These are phyloP conservation scores for Calocybe indica DNA, from an alignment of 768 basidiomycete genomes.

Conservation along the genomic window DNA sequence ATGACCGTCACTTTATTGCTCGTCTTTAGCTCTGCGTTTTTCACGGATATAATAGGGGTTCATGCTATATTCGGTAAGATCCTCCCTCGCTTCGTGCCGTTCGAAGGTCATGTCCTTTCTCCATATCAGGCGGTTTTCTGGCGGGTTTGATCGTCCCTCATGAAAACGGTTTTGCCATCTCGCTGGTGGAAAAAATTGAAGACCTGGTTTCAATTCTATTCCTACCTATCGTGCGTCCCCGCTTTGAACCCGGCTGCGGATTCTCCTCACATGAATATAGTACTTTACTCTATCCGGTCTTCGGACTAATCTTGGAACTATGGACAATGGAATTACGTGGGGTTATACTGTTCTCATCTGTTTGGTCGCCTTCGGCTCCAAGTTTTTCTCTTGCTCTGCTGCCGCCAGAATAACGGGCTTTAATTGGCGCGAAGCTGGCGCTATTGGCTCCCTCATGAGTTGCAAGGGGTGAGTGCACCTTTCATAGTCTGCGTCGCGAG, in stretches of 20 bases:
- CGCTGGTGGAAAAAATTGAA: constrained; percentile 80
- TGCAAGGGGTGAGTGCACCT: constrained; percentile 67
- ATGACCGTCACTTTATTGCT: constrained; percentile 77
- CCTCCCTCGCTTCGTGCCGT: not conserved
- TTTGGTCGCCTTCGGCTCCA: constrained; percentile 69
- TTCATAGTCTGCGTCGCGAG: not conserved
- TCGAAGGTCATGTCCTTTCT: constrained; percentile 1
- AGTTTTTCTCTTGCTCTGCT: constrained; percentile 65
- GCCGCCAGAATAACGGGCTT: constrained; percentile 61
- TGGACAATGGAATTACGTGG: constrained; percentile 76
- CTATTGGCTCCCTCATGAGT: constrained; percentile 85
- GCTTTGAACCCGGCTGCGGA: not conserved
- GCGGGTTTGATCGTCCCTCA: constrained; percentile 81
- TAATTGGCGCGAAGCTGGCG: constrained; percentile 69
- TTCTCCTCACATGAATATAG: constrained; percentile 26
- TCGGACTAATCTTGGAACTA: constrained; percentile 70
- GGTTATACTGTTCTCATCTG: constrained; percentile 74
- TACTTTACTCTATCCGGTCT: constrained; percentile 81
- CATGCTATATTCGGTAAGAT: constrained; percentile 58
- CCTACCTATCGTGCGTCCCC: constrained; percentile 59
- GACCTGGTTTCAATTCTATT: constrained; percentile 78
- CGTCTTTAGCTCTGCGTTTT: constrained; percentile 71
- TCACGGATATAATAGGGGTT: constrained; percentile 83
- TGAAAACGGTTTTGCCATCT: constrained; percentile 75
- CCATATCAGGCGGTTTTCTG: constrained; percentile 62